Base-by-base conservation (phyloP, 2,329 filamentous ascomycete genomes). In the Hymenoscyphus fructigenus region DNA sequence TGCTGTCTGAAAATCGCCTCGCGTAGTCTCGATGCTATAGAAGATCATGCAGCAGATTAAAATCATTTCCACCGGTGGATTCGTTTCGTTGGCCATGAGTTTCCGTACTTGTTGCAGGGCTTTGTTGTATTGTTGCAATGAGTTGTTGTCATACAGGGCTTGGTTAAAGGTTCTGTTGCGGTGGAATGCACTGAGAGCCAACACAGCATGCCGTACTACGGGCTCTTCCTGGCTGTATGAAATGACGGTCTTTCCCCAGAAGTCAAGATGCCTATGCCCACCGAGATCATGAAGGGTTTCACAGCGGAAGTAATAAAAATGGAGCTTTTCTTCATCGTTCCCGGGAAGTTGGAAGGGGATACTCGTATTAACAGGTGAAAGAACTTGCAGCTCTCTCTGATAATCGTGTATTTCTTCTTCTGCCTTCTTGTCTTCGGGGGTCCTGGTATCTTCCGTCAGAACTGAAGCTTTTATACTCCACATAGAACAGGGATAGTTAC, bases 301-400 rank as follows among this genome's bases (percentile, higher is more conserved):
- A 53, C 47, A 53, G 4, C 47, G 47, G 47, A 53, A 53, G 47
- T 53, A 53, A 53, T 53, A 53, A 26, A 53, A 53, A 53, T 53
- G 47, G 4, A 53, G 47, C 47, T 53, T 53, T 53, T 53, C 47
- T 26, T 53, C 47, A 53, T 53, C 47, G 47, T 53, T 53, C 14
- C 47, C 47, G 47, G 47, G 47, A 12, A 53, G n/a, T 53, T 53
- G 47, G 47, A 53, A 53, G 12, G 47, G 47, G 20, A 53, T 53
- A 28, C 47, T 28, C 9, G 47, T 53, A 12, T 23, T 53, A 10
- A 23, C 23, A 14, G 47, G 47, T 20, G 47, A 53, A 23, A 53
- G n/a, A 53, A 9, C 20, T 23, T 53, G 47, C 20, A 53, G 26
- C 20, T 53, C 47, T 14, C 23, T 53, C 23, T 23, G 47, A 14